Conservation (phyloP, 2,329 filamentous ascomycete genomes). For the Hymenoscyphus occultus region DNA sequence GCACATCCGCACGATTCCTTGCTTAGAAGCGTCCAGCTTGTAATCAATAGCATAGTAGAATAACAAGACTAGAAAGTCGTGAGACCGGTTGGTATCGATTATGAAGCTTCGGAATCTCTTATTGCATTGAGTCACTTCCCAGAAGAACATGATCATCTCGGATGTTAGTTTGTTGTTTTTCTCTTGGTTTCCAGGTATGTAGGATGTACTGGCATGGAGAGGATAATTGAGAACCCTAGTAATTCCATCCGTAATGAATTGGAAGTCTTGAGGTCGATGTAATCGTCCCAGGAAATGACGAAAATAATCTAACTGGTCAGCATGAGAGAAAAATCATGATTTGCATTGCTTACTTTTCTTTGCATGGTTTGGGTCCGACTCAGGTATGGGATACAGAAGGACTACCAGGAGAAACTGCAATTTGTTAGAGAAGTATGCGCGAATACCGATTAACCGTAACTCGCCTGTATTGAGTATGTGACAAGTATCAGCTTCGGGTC, state of each 20-base stretch:
- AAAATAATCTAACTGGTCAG: conserved; percentile 62
- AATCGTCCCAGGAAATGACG: conserved; percentile 78
- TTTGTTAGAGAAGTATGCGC: conserved; percentile 12
- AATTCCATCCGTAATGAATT: conserved; percentile 95
- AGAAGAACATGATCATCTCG: conserved; percentile 95
- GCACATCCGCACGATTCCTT: conserved; percentile 93
- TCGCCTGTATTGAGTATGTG: conserved; percentile 72
- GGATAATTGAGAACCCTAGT: conserved; percentile 89
- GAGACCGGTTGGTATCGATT: conserved; percentile 87
- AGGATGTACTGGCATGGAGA: conserved; percentile 82
- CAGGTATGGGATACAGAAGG: conserved; percentile 83
- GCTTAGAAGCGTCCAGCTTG: conserved; percentile 79
- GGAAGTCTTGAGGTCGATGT: conserved; percentile 93
- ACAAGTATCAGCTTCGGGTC: conserved; percentile 88
- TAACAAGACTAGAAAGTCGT: conserved; percentile 88
- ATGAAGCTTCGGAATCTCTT: conserved; percentile 96
- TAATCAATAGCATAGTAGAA: conserved; percentile 92
- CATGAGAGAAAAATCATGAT: neutral
- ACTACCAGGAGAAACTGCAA: conserved; percentile 75
- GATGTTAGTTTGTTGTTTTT: conserved; percentile 79
- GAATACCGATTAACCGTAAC: neutral
- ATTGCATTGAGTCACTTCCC: conserved; percentile 96
- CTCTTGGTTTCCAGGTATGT: conserved; percentile 77
- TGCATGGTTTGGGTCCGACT: conserved; percentile 59
- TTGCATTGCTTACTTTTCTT: conserved; percentile 57